Evolutionary conservation across 2,329 filamentous ascomycete genomes (phyloP).

Genomic region (Falciphora oryzae): DNA sequence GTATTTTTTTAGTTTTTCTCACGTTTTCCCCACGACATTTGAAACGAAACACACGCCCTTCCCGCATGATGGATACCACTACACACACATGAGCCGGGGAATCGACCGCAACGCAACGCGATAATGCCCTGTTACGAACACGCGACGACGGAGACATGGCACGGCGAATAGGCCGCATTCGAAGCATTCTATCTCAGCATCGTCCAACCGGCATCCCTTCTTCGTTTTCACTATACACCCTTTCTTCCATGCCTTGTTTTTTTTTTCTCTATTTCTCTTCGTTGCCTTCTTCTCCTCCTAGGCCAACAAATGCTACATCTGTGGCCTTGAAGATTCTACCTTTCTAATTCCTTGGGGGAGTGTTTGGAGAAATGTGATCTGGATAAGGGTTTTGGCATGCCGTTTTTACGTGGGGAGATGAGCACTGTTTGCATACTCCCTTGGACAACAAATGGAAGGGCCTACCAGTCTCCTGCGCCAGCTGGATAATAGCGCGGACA

Average conservation of each 20-base stretch:
- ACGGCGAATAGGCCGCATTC: background rate
- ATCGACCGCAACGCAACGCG: conserved; percentile 1
- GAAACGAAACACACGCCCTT: background rate
- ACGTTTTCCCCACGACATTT: background rate
- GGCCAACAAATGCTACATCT: background rate
- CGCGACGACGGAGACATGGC: background rate
- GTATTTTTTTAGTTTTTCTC: background rate
- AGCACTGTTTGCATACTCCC: background rate
- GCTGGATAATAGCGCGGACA: background rate
- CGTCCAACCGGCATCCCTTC: background rate
- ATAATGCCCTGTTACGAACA: background rate
- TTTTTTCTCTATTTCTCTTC: background rate
- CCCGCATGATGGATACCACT: background rate
- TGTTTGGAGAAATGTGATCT: background rate
- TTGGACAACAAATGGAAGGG: background rate
- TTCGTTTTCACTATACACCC: background rate
- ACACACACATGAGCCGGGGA: background rate
- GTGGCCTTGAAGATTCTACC: background rate
- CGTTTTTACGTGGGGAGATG: background rate
- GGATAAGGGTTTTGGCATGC: background rate
- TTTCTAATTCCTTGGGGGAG: background rate
- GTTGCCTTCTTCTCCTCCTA: background rate
- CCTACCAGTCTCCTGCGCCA: background rate
- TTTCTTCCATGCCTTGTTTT: background rate
- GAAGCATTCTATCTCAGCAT: background rate